A percentile compares a stretch with the other conserved stretches of the same genome.
Evolutionary conservation across 2,329 filamentous ascomycete genomes (phyloP).

Genomic region (Sporothrix brunneoviolacea): DNA sequence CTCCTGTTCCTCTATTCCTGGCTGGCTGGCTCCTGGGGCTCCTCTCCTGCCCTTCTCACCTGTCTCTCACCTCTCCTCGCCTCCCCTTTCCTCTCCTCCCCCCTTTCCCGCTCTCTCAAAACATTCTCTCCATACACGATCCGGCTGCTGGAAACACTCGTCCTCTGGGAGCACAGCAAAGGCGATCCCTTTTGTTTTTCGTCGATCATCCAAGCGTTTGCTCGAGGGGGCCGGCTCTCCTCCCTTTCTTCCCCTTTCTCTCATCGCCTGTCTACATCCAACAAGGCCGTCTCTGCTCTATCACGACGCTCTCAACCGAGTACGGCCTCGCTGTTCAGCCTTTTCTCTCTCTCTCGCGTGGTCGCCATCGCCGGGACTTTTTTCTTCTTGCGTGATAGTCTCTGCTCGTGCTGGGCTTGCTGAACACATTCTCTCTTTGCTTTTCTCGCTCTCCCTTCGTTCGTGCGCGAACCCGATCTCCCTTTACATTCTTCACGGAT

Average conservation of each 20-base stretch:
- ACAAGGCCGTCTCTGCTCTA: too few species aligned
- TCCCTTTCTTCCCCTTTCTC: conserved; percentile 17
- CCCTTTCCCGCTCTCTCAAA: conserved; percentile 20
- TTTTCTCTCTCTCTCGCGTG: too few species aligned
- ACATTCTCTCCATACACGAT: conserved; percentile 8
- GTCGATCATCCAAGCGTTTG: conserved; percentile 29
- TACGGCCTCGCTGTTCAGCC: too few species aligned
- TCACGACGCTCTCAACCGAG: too few species aligned
- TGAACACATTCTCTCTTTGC: conserved; percentile 4
- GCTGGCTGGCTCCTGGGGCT: background rate
- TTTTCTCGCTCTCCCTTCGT: conserved; percentile 6
- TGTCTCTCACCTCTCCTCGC: background rate
- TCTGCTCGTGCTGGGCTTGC: background rate
- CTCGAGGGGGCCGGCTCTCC: conserved; percentile 29
- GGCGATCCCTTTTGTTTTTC: conserved; percentile 23
- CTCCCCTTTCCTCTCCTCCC: conserved; percentile 20
- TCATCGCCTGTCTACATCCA: too few species aligned
- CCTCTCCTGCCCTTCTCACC: background rate
- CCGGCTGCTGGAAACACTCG: conserved; percentile 23
- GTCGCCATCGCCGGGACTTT: conserved; percentile 1
- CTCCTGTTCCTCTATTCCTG: background rate
- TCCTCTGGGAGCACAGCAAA: conserved; percentile 22
- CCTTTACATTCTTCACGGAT: conserved; percentile 10
- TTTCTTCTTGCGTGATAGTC: background rate
- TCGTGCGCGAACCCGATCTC: conserved; percentile 6